Evolutionary conservation across 2,329 filamentous ascomycete species (phyloP), one percentile per base, ranked within the genome.

Genomic region (Salinomyces thailandicus): DNA sequence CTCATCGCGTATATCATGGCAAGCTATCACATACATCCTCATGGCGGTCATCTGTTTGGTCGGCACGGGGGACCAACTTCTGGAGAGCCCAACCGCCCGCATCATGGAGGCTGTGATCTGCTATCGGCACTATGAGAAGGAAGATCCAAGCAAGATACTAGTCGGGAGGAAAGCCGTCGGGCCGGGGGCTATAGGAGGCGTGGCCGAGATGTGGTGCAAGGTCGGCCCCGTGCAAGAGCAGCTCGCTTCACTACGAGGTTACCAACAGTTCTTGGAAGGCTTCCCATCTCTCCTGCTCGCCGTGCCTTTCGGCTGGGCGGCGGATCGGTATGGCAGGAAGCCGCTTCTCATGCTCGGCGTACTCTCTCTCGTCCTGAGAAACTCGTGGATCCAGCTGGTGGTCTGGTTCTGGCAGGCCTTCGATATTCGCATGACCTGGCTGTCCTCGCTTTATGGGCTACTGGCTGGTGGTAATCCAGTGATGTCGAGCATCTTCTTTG

Each of bases 61-160:
- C 28, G 43, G 67, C 35, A 63, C 67, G 9, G 64, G 62, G 41
- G 48, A 61, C 57, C 37, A 59, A 52, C 43, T 60, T 36, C 14
- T 41, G 13, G 49, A 52, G 19, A 60, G 69, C 3, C 68, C 72
- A 0, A 50, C 57, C 30, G 68, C 64, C 33, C 65, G 68, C 36
- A 62, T 75, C 34, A 63, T 70, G 44, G 73, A 77, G 49, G 61
- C 64, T 35, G 63, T 74, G 31, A 64, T 73, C 30, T 77, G 73
- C 51, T 65, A 66, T 16, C 48, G 60, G 12, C 61, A 67, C 42
- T 69, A 67, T 44, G 63, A 67, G 4, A 55, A 62, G 2, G 53
- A 63, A 30, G 47, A 59, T 16, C 51, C 62, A 0, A 45, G 45
- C 19, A 46, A 54, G 31, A 34, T 59, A 5, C 43, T 31, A 35